phyloP scores from a whole-genome alignment of 371 early-diverging fungal species.

The Conidiobolus incongruus region DNA sequence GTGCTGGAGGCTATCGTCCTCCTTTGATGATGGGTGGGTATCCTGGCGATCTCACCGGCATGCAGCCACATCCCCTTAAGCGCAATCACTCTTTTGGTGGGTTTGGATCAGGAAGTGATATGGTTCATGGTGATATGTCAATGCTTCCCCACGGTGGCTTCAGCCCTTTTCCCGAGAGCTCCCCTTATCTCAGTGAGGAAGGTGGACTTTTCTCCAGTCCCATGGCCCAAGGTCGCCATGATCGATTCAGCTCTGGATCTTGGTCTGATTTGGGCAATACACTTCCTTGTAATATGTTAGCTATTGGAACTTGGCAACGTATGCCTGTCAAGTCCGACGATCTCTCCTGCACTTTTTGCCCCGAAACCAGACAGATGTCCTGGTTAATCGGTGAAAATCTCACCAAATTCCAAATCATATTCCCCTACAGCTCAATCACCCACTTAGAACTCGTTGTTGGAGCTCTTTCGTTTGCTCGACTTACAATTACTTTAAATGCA shows the following conservation, averaged over 20 bases:
- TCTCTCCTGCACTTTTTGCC: slow-evolving; percentile 28
- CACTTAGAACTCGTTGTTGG: slow-evolving; percentile 28
- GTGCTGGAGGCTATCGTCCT: background rate
- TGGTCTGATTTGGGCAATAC: slow-evolving; percentile 11
- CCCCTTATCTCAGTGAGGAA: slow-evolving; percentile 5
- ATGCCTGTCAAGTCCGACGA: slow-evolving; percentile 25
- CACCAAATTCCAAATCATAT: slow-evolving; percentile 48
- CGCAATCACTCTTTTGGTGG: background rate
- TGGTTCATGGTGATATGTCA: slow-evolving; percentile 8
- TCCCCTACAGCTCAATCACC: slow-evolving; percentile 26
- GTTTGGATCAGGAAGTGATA: background rate
- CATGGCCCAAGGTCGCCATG: slow-evolving; percentile 8
- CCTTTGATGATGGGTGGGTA: background rate
- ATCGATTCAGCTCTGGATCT: slow-evolving; percentile 5
- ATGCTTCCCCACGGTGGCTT: slow-evolving; percentile 9
- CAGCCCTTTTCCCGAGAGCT: slow-evolving; percentile 9
- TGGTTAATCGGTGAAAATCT: slow-evolving; percentile 45
- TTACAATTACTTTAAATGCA: slow-evolving; percentile 28
- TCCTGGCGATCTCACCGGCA: background rate
- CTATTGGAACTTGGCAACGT: slow-evolving; percentile 57
- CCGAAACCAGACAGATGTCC: slow-evolving; percentile 24
- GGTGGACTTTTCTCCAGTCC: slow-evolving; percentile 8
- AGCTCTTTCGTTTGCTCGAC: slow-evolving; percentile 22
- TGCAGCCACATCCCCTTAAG: too few relatives aligned
- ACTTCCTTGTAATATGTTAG: slow-evolving; percentile 29